phyloP scores from a whole-genome alignment of 176 grass and related monocot genomes.

The Aegilops umbellulata region DNA sequence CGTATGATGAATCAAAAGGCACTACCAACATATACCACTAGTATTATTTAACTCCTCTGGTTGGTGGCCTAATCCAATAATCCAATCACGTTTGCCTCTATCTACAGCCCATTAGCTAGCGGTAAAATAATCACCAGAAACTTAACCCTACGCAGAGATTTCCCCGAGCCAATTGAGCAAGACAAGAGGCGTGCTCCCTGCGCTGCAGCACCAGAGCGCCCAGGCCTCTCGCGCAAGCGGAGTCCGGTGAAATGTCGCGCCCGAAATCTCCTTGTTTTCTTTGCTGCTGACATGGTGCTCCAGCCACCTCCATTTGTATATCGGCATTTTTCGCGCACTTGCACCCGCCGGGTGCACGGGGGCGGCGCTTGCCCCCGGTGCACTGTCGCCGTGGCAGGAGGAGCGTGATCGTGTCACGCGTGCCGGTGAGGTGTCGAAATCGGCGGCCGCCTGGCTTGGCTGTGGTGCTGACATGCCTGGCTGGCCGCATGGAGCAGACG shows the following conservation, averaged over 20 bases:
- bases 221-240: too few species aligned
- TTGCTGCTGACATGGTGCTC: not conserved
- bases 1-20: not conserved
- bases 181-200: not conserved
- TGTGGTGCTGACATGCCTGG: not conserved
- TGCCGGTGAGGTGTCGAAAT: constrained; percentile 25
- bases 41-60: not conserved
- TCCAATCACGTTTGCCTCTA: not conserved
- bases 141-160: not conserved
- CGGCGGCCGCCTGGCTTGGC: not conserved
- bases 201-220: not conserved
- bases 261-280: not conserved
- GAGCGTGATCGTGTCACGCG: not conserved
- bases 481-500: not conserved
- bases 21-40: not conserved
- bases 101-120: not conserved
- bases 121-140: not conserved
- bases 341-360: not conserved
- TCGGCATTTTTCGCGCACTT: not conserved
- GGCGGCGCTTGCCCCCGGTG: not conserved
- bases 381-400: not conserved
- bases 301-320: not conserved
- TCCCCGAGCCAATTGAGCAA: not conserved
- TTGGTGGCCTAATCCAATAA: not conserved
- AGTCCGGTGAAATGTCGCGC: not conserved